Evolutionary conservation across 2,329 filamentous ascomycete genomes (phyloP), one percentile per base, ranked within the genome.

Genomic region (Fusarium annulatum): DNA sequence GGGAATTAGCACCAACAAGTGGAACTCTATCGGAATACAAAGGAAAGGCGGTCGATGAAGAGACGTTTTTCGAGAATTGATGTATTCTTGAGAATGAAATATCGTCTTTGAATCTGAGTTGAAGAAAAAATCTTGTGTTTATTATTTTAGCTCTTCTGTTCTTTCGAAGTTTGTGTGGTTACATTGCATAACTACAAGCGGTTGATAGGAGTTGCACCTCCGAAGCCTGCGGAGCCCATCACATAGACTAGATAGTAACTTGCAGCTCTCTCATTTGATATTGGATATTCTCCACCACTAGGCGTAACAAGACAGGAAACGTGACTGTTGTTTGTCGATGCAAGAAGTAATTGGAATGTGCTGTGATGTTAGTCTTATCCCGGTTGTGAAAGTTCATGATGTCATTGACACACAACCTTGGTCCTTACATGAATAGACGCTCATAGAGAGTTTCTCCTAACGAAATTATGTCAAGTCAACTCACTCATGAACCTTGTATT

Each of bases 1-100:
- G 59, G 60, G 67, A 59, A 61, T 46, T 58, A 36, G 34, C 36
- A n/a, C 43, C 52, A 23, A n/a, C 10, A 45, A 58, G 62, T 61
- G 55, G 61, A 39, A 52, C 36, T 46, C 15, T n/a, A 9, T 36
- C 16, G 9, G 11, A 30, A 38, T 33, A 26, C 30, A 72, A 38
- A 56, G 28, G 34, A 10, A 55, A n/a, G 57, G 26, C 12, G n/a
- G 18, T 8, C 2, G 30, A 41, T n/a, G 34, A 53, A 14, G 26
- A n/a, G 23, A 23, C n/a, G 5, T 19, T 3, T 21, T 39, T 28
- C 23, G 23, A 55, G 51, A 15, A 28, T 41, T 9, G 9, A 28
- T n/a, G 8, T 16, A 55, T 39, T 38, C 15, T 18, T 9, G 34
- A 41, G 19, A 28, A 30, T 4, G 3, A 41, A 41, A 21, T 18